Base-by-base conservation (phyloP, 2,329 filamentous ascomycete species). In the Clonostachys byssicola region DNA sequence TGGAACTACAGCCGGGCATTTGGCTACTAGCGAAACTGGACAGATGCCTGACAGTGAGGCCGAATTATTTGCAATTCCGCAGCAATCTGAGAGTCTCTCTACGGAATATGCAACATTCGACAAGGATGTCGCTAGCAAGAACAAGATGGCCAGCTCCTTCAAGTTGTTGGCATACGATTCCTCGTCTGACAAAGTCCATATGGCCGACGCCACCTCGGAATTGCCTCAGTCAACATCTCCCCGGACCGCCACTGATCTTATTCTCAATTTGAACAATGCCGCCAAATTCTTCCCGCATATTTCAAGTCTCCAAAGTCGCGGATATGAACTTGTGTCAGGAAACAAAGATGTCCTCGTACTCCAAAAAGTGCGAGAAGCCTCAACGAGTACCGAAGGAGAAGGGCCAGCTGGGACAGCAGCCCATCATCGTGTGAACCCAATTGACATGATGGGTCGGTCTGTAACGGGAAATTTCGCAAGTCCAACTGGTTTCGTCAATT, bases 101-200 rank as follows among this genome's bases (percentile, higher is more conserved):
- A 30, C 23, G 23, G 23, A 3, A 30, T 30, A 8, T 30, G 23
- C 3, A 30, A 30, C 8, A 10, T 9, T 9, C 8, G 23, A 30
- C 3, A 51, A 54, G 34, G 6, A 12, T 3, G 12, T 34, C 40
- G 46, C 46, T 17, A 46, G 41, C 35, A 41, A 50, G 42, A 39
- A 34, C 5, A 36, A 17, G 16, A 46, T 14, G 47, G 48, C 5
- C 44, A 42, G 13, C 2, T 48, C 50, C 4, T 88, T 87, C 70
- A 87, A 81, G 59, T 75, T 88, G 34, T 70, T 89, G 6, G 84
- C 81, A 2, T 88, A 84, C 55, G 81, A 88, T 53, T 70, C 78
- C 2, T 70, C 68, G 9, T 81, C 75, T 54, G 74, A 84, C 53
- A 68, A 67, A 12, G 71, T 89, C 54, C 75, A 70, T 40, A 71